These are phyloP conservation scores for Peronosclerospora sorghi DNA, from an alignment of 352 stramenopile species.

Conservation along the genomic window DNA sequence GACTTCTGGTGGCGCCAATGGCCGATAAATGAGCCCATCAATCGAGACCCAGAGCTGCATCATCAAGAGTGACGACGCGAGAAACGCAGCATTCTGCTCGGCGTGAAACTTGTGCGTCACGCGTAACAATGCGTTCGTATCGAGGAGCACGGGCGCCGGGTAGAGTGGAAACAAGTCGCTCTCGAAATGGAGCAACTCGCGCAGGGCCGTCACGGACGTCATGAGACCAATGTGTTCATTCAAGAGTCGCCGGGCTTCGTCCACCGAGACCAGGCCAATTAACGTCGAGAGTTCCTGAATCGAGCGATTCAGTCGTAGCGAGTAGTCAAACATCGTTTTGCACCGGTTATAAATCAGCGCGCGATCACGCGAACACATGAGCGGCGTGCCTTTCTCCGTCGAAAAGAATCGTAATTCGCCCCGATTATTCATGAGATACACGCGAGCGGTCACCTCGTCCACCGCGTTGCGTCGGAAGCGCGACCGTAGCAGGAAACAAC, in stretches of 20 bases:
- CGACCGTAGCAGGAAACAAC: constrained; percentile 52
- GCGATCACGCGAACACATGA: constrained; percentile 73
- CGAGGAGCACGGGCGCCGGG: constrained; percentile 61
- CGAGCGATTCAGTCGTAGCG: constrained; percentile 76
- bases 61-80: constrained; percentile 64
- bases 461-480: constrained; percentile 53
- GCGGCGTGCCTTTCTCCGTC: constrained; percentile 32
- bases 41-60: constrained; percentile 82
- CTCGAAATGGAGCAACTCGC: constrained; percentile 73
- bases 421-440: constrained; percentile 78
- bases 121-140: constrained; percentile 63
- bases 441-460: constrained; percentile 41
- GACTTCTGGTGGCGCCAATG: constrained; percentile 52
- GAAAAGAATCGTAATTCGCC: constrained; percentile 64
- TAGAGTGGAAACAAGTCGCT: constrained; percentile 82
- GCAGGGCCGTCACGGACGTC: constrained; percentile 61
- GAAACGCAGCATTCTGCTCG: constrained; percentile 26
- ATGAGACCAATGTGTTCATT: constrained; percentile 82
- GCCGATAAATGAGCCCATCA: constrained; percentile 69
- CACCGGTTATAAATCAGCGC: constrained; percentile 75
- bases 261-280: constrained; percentile 69
- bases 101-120: constrained; percentile 44
- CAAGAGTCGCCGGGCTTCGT: constrained; percentile 62
- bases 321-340: constrained; percentile 82
- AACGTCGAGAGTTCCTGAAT: constrained; percentile 82